Conservation (phyloP, 306 rosid genomes). For the Trifolium subterraneum region DNA sequence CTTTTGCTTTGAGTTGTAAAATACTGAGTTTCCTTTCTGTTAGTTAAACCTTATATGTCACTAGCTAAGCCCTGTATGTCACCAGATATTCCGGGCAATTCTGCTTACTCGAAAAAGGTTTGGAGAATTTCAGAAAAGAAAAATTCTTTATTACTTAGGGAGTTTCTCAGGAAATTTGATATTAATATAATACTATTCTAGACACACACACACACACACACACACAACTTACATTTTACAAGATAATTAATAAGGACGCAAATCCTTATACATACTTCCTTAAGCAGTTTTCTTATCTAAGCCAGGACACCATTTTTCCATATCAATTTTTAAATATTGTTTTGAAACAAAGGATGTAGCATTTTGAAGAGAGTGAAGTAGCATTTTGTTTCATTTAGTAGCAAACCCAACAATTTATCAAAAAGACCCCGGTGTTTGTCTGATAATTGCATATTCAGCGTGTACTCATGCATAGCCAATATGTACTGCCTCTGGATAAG, state of each 20-base stretch:
- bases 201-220: neutral
- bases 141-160: no score
- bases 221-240: neutral
- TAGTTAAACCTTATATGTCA: constrained; percentile 3
- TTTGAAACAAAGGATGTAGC: neutral
- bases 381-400: constrained; percentile 4
- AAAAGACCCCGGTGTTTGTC: no score
- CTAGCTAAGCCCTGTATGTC: neutral
- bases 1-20: constrained; percentile 10
- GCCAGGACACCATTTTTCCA: neutral
- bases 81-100: neutral
- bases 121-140: neutral
- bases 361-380: constrained; percentile 11
- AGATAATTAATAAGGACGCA: neutral
- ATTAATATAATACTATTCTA: no score
- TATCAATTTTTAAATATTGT: neutral
- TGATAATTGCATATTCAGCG: neutral
- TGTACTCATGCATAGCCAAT: neutral
- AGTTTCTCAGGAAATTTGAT: no score
- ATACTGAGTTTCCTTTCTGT: constrained; percentile 20
- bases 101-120: neutral
- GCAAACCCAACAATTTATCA: neutral
- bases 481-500: neutral
- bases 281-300: no score
- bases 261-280: no score